These are phyloP conservation scores for Venturia effusa DNA, from an alignment of 2,329 filamentous ascomycete genomes.

Conservation along the genomic window DNA sequence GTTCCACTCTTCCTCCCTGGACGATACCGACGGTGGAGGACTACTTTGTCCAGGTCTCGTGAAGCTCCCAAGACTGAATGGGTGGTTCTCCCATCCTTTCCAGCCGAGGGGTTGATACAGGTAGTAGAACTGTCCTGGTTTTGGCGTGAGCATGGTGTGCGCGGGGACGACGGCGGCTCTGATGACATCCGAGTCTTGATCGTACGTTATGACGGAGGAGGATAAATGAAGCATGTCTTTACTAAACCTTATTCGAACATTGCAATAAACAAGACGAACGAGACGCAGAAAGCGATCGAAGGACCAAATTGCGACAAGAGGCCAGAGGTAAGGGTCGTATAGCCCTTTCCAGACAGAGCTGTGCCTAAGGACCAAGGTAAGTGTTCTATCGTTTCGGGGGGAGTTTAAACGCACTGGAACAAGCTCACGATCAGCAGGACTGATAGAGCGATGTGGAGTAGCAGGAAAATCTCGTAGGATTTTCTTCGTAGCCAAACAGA, in stretches of 20 bases:
- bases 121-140: slow-evolving; percentile 40
- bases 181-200: slow-evolving; percentile 34
- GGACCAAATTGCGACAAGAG: slow-evolving; percentile 39
- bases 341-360: slow-evolving; percentile 40
- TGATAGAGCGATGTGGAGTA: slow-evolving; percentile 42
- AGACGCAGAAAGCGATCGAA: slow-evolving; percentile 38
- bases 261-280: slow-evolving; percentile 33
- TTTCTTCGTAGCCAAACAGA: slow-evolving; percentile 41
- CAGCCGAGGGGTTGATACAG: slow-evolving; percentile 35
- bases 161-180: slow-evolving; percentile 33
- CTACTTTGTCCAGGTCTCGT: slow-evolving; percentile 4
- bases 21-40: not conserved
- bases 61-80: slow-evolving; percentile 33
- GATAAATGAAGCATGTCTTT: slow-evolving; percentile 21
- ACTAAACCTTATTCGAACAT: slow-evolving; percentile 25
- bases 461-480: slow-evolving; percentile 42
- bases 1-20: not conserved
- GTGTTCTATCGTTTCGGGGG: not conserved
- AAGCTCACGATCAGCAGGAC: slow-evolving; percentile 39
- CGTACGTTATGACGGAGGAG: slow-evolving; percentile 31
- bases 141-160: slow-evolving; percentile 23
- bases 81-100: slow-evolving; percentile 40
- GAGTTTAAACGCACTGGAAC: slow-evolving; percentile 35
- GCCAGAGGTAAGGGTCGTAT: slow-evolving; percentile 41
- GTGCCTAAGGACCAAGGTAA: slow-evolving; percentile 30